Percentiles rank a stretch among this genome's conserved stretches.
Conservation (phyloP, 805 yeast species). For the Wickerhamiella qilinensis region DNA sequence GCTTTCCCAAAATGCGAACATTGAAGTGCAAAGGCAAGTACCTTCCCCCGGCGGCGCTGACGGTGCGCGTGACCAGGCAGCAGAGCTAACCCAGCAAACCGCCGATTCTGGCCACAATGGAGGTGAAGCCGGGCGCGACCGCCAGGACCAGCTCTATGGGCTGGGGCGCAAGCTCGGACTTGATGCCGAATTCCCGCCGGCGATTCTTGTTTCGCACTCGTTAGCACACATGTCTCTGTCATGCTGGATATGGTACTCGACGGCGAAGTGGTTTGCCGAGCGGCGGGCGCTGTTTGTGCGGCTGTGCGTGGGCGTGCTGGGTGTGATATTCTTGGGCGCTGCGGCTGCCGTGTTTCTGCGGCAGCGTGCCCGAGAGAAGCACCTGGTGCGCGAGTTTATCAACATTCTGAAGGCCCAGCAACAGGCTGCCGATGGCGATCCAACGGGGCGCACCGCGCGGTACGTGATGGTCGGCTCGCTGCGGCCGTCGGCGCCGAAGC, state of each 20-base stretch:
- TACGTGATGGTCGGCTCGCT: conserved; percentile 8
- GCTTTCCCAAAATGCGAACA: conserved; percentile 33
- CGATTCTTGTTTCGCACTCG: conserved; percentile 9
- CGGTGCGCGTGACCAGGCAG: background rate
- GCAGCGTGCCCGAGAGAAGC: background rate
- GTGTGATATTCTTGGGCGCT: background rate
- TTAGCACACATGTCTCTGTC: conserved; percentile 7
- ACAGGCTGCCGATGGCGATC: conserved; percentile 10
- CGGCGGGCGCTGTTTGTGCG: conserved; percentile 4
- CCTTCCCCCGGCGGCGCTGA: conserved; percentile 9
- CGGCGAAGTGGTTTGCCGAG: conserved; percentile 7
- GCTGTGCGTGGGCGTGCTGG: no score
- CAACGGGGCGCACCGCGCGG: conserved; percentile 7
- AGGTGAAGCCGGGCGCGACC: conserved; percentile 5
- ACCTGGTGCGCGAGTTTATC: conserved; percentile 5
- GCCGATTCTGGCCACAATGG: conserved; percentile 6
- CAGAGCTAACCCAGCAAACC: conserved; percentile 8
- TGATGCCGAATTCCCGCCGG: background rate
- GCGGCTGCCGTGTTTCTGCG: background rate
- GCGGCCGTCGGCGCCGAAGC: conserved; percentile 5
- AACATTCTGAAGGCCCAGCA: conserved; percentile 8
- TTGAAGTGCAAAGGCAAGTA: conserved; percentile 63
- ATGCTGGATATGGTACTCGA: conserved; percentile 9
- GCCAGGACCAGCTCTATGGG: background rate
- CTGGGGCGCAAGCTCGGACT: no score